Percentiles rank a stretch among this genome's conserved stretches.
These are phyloP conservation scores for Trichoderma gamsii DNA, from an alignment of 495 filamentous ascomycete genomes.

Conservation along the genomic window DNA sequence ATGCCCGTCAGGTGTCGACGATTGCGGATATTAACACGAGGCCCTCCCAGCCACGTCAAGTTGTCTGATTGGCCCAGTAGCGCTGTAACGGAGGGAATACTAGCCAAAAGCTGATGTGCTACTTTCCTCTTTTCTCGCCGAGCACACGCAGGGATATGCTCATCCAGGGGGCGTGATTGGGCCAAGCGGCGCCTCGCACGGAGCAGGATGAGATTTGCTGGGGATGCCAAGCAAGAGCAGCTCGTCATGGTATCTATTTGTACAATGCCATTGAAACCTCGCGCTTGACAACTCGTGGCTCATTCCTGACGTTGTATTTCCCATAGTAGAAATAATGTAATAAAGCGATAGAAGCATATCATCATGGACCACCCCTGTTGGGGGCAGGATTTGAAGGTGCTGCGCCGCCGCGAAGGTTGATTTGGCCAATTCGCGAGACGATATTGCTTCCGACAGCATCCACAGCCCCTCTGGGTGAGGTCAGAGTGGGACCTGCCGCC, in stretches of 20 bases:
- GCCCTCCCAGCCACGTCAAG: neutral
- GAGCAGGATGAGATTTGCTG: neutral
- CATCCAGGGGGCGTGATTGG: neutral
- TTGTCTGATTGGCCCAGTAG: neutral
- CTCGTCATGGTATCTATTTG: neutral
- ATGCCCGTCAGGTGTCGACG: neutral
- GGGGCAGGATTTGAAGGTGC: neutral
- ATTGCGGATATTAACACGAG: neutral
- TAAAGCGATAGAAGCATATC: neutral
- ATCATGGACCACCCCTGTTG: neutral
- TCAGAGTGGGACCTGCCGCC: slow-evolving; percentile 70
- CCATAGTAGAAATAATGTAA: neutral
- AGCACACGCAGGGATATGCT: neutral
- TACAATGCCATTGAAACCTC: neutral
- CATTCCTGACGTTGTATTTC: neutral
- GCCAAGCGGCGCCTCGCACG: neutral
- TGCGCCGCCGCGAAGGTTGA: slow-evolving; percentile 47
- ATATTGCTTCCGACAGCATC: slow-evolving; percentile 93
- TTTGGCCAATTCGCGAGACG: slow-evolving; percentile 76
- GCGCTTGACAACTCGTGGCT: neutral
- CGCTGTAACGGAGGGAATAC: neutral
- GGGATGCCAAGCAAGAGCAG: neutral
- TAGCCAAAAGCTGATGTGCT: neutral
- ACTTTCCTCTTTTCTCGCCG: neutral
- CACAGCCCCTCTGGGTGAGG: slow-evolving; percentile 82